Base-by-base conservation (phyloP, 116 monocot genomes). In the Zostera marina region DNA sequence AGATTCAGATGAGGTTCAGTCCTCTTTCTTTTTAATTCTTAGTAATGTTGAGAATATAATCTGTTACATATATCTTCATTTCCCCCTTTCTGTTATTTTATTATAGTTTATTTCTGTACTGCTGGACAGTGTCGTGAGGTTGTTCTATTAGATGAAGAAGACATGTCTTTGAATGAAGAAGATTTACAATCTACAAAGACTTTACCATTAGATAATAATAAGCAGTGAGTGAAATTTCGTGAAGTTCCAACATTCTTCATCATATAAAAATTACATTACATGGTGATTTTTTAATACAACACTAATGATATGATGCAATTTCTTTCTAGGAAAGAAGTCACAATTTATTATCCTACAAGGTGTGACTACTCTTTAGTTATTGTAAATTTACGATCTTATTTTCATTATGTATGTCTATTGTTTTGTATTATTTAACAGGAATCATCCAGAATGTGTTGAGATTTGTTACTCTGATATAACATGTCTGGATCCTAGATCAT, bases 291-390 rank as follows among this genome's bases (percentile, higher is more conserved):
- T 52, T 21, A 15, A 41, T 15, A 21, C 42, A 17, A 45, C 24
- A 13, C 5, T 21, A 22, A 7, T 52, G 9, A 63, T 61, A 20
- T 20, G 21, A 25, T 42, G 48, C 32, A 56, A 41, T 41, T 4
- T 10, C 78, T 73, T 62, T 74, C 9, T 76, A 96, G 80, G 81
- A 73, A 72, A 42, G 75, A 78, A 49, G 44, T 42, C 32, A 85
- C 71, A 62, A 62, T 85, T 15, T 82, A 80, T 68, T 96, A 89
- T 67, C 96, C 96, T 59, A 79, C 96, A 63, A 82, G 96, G 96
- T 96, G 21, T 24, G 12, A 22, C 20, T 66, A 25, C 21, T 41
- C 46, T 49, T 17, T 24, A 44, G 22, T 14, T 24, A 42, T 12
- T 9, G 48, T 53, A 9, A 12, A 13, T 32, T 23, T 7, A 44